A percentile compares a stretch with the other conserved stretches of the same genome.
Evolutionary conservation across 768 basidiomycete species (phyloP).

Genomic region (Pseudohyphozyma bogoriensis): DNA sequence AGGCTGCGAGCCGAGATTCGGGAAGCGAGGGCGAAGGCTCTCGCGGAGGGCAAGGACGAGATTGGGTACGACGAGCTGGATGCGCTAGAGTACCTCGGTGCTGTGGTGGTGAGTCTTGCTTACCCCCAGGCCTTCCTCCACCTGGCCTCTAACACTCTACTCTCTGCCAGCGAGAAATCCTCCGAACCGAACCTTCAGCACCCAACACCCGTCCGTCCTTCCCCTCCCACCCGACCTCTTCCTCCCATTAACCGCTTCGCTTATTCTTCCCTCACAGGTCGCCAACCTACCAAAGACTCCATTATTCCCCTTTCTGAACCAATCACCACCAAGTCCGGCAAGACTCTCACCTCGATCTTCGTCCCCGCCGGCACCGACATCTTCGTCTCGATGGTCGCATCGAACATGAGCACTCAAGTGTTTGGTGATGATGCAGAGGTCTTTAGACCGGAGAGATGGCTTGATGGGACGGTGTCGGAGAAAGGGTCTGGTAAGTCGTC

Average conservation of each 20-base stretch:
- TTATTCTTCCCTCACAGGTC: no score
- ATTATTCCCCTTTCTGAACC: slow-evolving; percentile 52
- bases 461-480: slow-evolving; percentile 37
- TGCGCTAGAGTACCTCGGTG: slow-evolving; percentile 5
- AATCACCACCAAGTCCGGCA: neutral
- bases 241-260: neutral
- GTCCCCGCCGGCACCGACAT: slow-evolving; percentile 49
- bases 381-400: slow-evolving; percentile 51
- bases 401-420: slow-evolving; percentile 49
- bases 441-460: slow-evolving; percentile 57
- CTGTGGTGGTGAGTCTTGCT: slow-evolving; percentile 1
- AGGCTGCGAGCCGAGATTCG: slow-evolving; percentile 1
- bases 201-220: slow-evolving; percentile 52
- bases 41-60: neutral
- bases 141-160: neutral
- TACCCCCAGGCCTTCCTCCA: neutral
- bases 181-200: slow-evolving; percentile 68
- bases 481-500: slow-evolving; percentile 33
- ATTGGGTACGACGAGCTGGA: neutral
- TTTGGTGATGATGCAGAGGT: slow-evolving; percentile 60
- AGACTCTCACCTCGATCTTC: slow-evolving; percentile 33
- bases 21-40: neutral
- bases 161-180: slow-evolving; percentile 48
- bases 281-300: slow-evolving; percentile 64
- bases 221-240: neutral